Base-by-base conservation (phyloP, 169 alveolate genomes). In the Plasmodium yoelii region DNA sequence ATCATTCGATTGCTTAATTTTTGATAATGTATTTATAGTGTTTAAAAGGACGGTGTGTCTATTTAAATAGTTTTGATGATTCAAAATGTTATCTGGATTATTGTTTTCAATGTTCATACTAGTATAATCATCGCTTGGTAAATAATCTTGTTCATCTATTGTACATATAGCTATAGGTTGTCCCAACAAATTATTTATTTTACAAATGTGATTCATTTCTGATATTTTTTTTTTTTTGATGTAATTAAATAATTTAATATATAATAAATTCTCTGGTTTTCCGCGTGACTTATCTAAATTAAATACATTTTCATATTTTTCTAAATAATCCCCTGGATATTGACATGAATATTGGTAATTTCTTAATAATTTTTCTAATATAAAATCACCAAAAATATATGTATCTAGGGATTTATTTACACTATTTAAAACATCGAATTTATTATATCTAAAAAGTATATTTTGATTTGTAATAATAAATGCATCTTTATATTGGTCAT, bases 111-210 rank as follows among this genome's bases (percentile, higher is more conserved):
- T 42, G 1, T 67, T n/a, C 42, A 42, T 18, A 34, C 42, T 34
- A 34, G 7, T 34, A 34, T 34, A 34, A 34, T 5, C 42, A 26
- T 47, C 65, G 13, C 63, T 59, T 53, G 28, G n/a, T 13, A 9
- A 12, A 61, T 24, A 34, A 26, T 44, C 42, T 44, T 77, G 28
- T 44, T 63, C 73, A n/a, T 19, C 57, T 64, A 77, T 47, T n/a
- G 90, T 82, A 42, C 82, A 69, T 55, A 82, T 69, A 42, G 90
- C 90, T 67, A 82, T 68, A n/a, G 90, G 90, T 51, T 82, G 90
- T 22, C 90, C 90, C 42, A 82, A 61, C 57, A 82, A 57, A 69
- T 82, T 82, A 49, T 82, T 82, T 34, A 82, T 67, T 47, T 82
- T 82, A 12, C 86, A 68, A 39, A 82, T 82, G 12, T 82, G 67